Percentiles rank a stretch among this genome's conserved stretches.
These are phyloP conservation scores for Forsythia suspensa DNA, from an alignment of 257 asterid genomes.

Conservation along the genomic window DNA sequence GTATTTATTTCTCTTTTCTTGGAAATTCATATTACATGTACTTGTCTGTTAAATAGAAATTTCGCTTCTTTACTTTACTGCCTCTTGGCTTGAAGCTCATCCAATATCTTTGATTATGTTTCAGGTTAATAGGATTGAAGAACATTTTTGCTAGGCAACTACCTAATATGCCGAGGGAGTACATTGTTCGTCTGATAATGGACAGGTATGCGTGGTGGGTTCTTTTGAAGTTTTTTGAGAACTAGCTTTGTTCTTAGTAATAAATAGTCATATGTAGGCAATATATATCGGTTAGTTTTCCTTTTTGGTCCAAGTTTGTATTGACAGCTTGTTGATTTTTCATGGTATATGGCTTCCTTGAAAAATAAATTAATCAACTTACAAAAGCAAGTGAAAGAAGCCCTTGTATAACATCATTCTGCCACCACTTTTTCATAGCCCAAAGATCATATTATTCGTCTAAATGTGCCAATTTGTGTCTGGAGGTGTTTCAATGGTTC, in stretches of 20 bases:
- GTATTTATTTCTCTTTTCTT: constrained; percentile 47
- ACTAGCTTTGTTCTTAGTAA: not conserved
- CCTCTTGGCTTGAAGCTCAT: constrained; percentile 1
- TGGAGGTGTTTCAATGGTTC: not conserved
- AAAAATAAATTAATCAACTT: not conserved
- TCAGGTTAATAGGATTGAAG: constrained; percentile 96
- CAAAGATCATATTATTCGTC: not conserved
- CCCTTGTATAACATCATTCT: constrained; percentile 13
- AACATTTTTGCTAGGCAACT: constrained; percentile 92
- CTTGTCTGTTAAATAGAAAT: not conserved
- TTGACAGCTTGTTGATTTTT: not conserved
- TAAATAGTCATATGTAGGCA: not conserved
- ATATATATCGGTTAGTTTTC: constrained; percentile 3
- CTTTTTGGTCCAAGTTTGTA: not conserved
- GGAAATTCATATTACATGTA: not conserved
- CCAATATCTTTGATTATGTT: constrained; percentile 17
- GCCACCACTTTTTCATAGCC: not conserved
- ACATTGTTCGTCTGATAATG: constrained; percentile 98
- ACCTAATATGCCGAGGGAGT: constrained; percentile 99
- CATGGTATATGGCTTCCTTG: not conserved
- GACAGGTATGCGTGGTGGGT: constrained; percentile 66
- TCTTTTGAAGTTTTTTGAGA: constrained; percentile 3
- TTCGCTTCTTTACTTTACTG: constrained; percentile 1
- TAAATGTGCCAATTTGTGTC: not conserved
- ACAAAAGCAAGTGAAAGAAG: not conserved